These are phyloP conservation scores for Sporothrix pseudoabietina DNA, from an alignment of 2,329 filamentous ascomycete species.

Conservation along the genomic window DNA sequence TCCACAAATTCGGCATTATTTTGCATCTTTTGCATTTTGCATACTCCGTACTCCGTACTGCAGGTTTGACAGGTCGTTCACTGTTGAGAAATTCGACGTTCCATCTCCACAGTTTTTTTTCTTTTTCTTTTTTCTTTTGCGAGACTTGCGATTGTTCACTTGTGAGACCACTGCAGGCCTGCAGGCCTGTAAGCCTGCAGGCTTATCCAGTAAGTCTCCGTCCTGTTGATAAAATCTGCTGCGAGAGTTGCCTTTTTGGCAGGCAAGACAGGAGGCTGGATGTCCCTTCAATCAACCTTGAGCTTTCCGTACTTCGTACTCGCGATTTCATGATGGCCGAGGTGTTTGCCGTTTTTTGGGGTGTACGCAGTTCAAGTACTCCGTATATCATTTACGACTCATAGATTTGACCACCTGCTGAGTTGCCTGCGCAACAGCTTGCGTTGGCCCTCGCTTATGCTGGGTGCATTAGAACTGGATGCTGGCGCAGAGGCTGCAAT, in stretches of 20 bases:
- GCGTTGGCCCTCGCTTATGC: background rate
- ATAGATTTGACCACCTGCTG: background rate
- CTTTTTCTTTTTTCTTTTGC: background rate
- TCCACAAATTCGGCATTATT: background rate
- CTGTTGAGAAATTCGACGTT: background rate
- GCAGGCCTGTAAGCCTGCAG: too few species aligned
- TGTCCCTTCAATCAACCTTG: background rate
- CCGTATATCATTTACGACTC: background rate
- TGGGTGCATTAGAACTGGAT: background rate
- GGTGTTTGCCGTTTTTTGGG: background rate
- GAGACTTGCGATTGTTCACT: too few species aligned
- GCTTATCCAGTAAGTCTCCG: background rate
- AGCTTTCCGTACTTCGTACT: background rate
- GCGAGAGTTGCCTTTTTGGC: background rate
- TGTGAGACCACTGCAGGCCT: too few species aligned
- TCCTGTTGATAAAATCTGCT: background rate
- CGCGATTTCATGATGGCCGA: background rate
- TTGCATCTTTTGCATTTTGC: background rate
- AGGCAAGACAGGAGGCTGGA: background rate
- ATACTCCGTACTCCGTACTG: background rate
- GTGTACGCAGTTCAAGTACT: background rate
- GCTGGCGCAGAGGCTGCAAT: background rate
- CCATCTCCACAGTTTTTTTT: background rate
- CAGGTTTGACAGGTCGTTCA: slow-evolving; percentile 1
- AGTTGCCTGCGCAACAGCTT: background rate